These are phyloP conservation scores for Hemisphaericaspora subhashii DNA, from an alignment of 1,139 yeast species.

Conservation along the genomic window DNA sequence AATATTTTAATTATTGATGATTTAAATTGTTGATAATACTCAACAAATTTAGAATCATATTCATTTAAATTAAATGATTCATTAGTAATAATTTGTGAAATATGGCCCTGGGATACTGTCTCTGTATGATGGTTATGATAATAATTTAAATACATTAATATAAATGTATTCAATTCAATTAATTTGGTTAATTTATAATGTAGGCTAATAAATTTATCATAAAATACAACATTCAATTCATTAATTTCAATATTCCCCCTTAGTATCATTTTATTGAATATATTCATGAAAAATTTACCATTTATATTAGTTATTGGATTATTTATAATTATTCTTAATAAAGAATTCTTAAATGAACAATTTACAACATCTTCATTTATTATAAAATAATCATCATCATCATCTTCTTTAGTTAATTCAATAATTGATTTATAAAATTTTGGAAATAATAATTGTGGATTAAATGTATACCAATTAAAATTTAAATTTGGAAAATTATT, in stretches of 20 bases:
- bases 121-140: too few species aligned
- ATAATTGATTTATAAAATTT: constrained; percentile 20
- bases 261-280: constrained; percentile 7
- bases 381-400: neutral
- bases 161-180: constrained; percentile 11
- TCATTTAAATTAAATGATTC: neutral
- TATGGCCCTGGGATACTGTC: too few species aligned
- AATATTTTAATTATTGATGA: constrained; percentile 6
- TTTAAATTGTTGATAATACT: constrained; percentile 9
- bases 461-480: constrained; percentile 20
- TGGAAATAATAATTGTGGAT: constrained; percentile 29
- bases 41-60: constrained; percentile 3
- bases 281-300: constrained; percentile 8
- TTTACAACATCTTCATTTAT: constrained; percentile 1
- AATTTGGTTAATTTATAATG: constrained; percentile 6
- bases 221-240: constrained; percentile 14
- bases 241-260: constrained; percentile 4
- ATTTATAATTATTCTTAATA: constrained; percentile 6
- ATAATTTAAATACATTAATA: constrained; percentile 7
- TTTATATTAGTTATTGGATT: neutral
- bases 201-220: constrained; percentile 5
- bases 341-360: constrained; percentile 8
- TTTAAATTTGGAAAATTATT: constrained; percentile 14
- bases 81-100: neutral
- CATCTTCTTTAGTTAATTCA: neutral